Percentiles rank a stretch among this genome's conserved stretches.
Conservation (phyloP, 2,329 filamentous ascomycete species). For the Fusarium caatingaense region DNA sequence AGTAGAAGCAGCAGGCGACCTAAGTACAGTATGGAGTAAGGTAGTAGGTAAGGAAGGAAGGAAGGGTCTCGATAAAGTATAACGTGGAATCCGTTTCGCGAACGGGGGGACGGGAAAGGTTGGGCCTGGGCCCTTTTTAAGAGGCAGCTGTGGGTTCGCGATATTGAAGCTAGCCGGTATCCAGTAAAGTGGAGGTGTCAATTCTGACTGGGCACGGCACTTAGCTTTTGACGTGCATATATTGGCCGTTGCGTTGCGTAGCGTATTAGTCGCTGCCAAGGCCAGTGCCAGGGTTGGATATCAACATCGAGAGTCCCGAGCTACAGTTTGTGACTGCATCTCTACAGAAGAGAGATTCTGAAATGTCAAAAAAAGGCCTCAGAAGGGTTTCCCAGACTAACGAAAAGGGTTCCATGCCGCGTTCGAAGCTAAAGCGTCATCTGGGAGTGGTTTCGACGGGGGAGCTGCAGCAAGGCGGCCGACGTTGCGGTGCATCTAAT, state of each 20-base stretch:
- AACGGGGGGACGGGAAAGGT: conserved; percentile 36
- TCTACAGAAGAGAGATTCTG: not conserved
- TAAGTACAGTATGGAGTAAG: not conserved
- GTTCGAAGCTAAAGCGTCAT: conserved; percentile 31
- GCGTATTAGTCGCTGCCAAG: conserved; percentile 21
- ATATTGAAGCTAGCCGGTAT: conserved; percentile 22
- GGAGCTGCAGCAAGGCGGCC: conserved; percentile 38
- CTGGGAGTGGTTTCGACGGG: conserved; percentile 19
- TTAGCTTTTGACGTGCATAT: conserved; percentile 32
- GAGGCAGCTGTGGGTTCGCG: conserved; percentile 19
- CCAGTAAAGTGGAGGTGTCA: conserved; percentile 22
- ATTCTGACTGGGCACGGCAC: conserved; percentile 22
- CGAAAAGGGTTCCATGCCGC: conserved; percentile 34
- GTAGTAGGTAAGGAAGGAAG: not conserved
- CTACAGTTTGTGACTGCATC: not conserved
- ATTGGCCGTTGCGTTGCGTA: conserved; percentile 1
- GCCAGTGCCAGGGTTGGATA: conserved; percentile 13
- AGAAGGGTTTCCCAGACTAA: conserved; percentile 10
- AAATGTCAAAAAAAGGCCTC: conserved; percentile 12
- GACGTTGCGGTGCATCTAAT: conserved; percentile 32
- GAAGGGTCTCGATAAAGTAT: conserved; percentile 27
- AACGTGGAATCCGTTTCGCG: conserved; percentile 33
- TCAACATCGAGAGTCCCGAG: conserved; percentile 12
- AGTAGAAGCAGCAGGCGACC: not conserved
- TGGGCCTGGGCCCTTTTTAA: conserved; percentile 40